Conservation (phyloP, 2,329 filamentous ascomycete species). For the Gaeumannomyces sp. region DNA sequence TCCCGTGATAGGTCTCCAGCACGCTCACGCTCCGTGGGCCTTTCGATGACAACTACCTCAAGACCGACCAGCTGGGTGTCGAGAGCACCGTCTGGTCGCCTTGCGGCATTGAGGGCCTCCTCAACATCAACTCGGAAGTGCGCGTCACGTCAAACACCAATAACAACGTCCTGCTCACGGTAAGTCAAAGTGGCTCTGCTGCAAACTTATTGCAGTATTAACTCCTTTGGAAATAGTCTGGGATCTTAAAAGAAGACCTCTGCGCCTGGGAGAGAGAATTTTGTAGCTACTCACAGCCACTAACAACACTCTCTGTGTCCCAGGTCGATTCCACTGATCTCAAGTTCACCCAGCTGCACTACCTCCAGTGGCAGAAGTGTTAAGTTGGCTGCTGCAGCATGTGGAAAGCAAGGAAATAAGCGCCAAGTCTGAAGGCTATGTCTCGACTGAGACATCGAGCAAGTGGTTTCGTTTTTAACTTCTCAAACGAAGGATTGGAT, state of each 20-base stretch:
- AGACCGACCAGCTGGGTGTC: conserved; percentile 37
- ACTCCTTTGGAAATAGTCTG: conserved; percentile 2
- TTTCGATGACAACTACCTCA: conserved; percentile 33
- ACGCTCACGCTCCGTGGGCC: conserved; percentile 37
- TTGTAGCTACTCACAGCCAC: background rate
- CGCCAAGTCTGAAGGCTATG: background rate
- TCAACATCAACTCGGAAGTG: conserved; percentile 49
- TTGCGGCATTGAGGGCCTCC: conserved; percentile 40
- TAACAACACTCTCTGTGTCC: background rate
- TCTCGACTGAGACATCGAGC: background rate
- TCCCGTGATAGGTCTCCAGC: conserved; percentile 26
- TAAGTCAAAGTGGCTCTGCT: conserved; percentile 14
- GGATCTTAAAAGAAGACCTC: background rate
- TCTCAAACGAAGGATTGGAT: too few relatives aligned
- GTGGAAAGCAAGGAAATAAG: background rate
- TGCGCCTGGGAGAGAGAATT: conserved; percentile 3
- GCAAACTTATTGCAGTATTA: background rate
- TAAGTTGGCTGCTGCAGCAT: background rate
- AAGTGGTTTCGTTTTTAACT: too few relatives aligned
- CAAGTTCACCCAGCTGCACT: conserved; percentile 22
- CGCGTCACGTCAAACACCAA: conserved; percentile 22
- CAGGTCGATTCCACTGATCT: conserved; percentile 26
- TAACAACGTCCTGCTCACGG: conserved; percentile 20
- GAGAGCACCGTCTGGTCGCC: conserved; percentile 45
- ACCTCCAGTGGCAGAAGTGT: conserved; percentile 22